Base-by-base conservation (phyloP, 1,284 basidiomycete species). In the Cutaneotrichosporon sp. region DNA sequence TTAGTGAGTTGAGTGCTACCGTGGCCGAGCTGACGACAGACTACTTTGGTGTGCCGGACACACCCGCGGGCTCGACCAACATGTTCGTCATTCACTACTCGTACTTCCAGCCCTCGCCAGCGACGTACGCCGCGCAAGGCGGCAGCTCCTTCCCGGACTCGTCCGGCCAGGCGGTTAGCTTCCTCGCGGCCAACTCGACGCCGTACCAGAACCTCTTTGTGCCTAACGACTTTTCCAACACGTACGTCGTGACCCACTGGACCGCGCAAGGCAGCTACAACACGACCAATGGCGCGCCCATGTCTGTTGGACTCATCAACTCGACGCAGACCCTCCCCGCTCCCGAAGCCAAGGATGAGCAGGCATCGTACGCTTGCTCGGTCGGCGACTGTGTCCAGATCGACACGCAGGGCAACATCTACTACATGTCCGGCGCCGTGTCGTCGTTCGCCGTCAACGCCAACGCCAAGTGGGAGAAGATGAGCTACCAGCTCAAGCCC, bases 1-100 rank as follows among this genome's bases (percentile, higher is more conserved):
- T 76, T 56, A 63, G 63, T 69, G 46, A 45, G 67, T 58, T 14
- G 33, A 14, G 9, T 14, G 30, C 26, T 36, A 4, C 14, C 21
- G 22, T n/a, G 12, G 23, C 37, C n/a, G 8, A 48, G 21, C 49
- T 58, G 41, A 43, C 49, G 13, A 15, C 70, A 74, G 82, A 54
- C 85, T 90, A 89, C 80, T 77, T 90, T 40, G 79, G 87, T 58
- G 83, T 87, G 3, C 85, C 87, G 8, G 79, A 77, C 34, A 78
- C 81, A 5, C 58, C 80, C 17, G 80, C 83, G 18, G 89, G 88
- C 36, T 81, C 80, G 46, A 85, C 83, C 4, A 77, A 84, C 55
- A 85, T 92, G 55, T 93, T 89, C 64, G 88, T 92, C 34, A 88
- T 93, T 59, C 90, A 93, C 75, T 92, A 83, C 74, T 82, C 85